Evolutionary conservation across 495 filamentous ascomycete genomes (phyloP), one percentile per base, ranked within the genome.

Genomic region (Patellaria atrata): DNA sequence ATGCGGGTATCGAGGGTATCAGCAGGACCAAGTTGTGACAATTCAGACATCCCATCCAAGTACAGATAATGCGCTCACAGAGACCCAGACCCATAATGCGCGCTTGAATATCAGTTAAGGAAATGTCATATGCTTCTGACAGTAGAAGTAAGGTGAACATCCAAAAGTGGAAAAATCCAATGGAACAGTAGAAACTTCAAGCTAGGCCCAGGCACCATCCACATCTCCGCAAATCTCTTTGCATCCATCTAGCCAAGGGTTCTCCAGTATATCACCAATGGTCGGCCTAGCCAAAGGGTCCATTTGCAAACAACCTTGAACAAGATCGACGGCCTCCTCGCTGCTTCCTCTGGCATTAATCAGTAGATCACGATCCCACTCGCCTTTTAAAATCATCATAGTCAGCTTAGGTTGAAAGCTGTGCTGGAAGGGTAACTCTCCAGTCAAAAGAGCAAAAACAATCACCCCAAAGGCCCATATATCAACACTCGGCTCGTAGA

Each of bases 401-500:
- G 63, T 62, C 19, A 79, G 61, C 26, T 70, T 70, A 22, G 70
- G 66, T 17, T 67, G 56, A 30, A 82, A 70, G 0, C 62, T 48
- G 38, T 79, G 67, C 22, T 71, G 62, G 53, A 83, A 83, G 0
- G 78, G 78, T 3, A 80, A 63, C 7, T 64, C 66, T n/a, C 75
- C 77, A 2, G 73, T 70, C 10, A 78, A 50, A 3, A 80, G 53
- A 5, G 71, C 62, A 38, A 69, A 82, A 2, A 76, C 57, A 11
- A 77, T 66, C 5, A 82, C 73, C 7, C 77, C 78, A 43, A 71
- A 79, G 0, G 78, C 75, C 77, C 79, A 83, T 6, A 83, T 63
- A 48, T 83, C 78, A 9, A 72, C 72, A 0, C 67, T 70, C 2
- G 43, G 63, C 48, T 41, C 72, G 57, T 40, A 76, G 43, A 53